These are phyloP conservation scores for Talaromyces sp. DNA, from an alignment of 2,329 filamentous ascomycete species.

Conservation along the genomic window DNA sequence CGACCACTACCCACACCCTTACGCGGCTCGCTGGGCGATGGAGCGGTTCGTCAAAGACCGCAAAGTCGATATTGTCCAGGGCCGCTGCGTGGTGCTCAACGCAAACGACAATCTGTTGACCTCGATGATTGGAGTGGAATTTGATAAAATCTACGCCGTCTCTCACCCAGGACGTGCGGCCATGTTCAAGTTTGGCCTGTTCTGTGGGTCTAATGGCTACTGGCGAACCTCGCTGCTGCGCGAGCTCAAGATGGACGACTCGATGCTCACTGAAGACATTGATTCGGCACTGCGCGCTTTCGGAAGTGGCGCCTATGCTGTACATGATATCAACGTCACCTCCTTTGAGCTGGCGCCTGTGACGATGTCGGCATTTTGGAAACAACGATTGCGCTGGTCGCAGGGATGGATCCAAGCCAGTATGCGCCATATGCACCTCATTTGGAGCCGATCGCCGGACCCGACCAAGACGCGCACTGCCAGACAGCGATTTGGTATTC, in stretches of 20 bases:
- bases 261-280: constrained; percentile 48
- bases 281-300: constrained; percentile 45
- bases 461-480: constrained; percentile 30
- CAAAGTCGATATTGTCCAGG: constrained; percentile 45
- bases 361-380: constrained; percentile 42
- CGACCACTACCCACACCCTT: constrained; percentile 47
- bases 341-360: constrained; percentile 47
- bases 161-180: constrained; percentile 45
- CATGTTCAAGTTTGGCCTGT: constrained; percentile 46
- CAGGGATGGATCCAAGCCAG: constrained; percentile 49
- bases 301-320: constrained; percentile 37
- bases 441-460: constrained; percentile 31
- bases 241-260: constrained; percentile 46
- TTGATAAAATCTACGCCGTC: constrained; percentile 49
- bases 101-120: constrained; percentile 39
- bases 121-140: constrained; percentile 46
- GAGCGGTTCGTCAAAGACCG: constrained; percentile 41
- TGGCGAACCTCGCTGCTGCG: constrained; percentile 42
- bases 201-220: constrained; percentile 47
- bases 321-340: constrained; percentile 46
- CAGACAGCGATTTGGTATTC: constrained; percentile 38
- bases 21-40: constrained; percentile 44
- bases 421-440: constrained; percentile 36
- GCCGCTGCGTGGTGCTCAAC: constrained; percentile 47
- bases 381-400: constrained; percentile 47